Evolutionary conservation across 345 rosid species (phyloP).

Genomic region (Eutrema heterophyllum): DNA sequence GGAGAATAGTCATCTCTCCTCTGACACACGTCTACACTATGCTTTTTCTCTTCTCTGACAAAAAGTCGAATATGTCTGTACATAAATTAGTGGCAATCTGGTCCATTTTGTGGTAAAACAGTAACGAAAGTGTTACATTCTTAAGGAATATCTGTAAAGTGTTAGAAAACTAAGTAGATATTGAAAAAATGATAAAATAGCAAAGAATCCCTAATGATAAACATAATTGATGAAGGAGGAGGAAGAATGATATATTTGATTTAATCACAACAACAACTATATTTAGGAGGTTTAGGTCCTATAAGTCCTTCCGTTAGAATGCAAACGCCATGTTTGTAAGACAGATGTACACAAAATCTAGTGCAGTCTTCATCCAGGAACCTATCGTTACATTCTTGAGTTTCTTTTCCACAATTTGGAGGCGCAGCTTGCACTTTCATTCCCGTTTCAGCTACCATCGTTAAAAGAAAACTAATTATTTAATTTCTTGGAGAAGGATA

Average conservation of each 20-base stretch:
- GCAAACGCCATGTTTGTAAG: not conserved
- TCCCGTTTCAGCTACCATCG: not conserved
- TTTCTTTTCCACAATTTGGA: not conserved
- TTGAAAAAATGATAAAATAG: too few species aligned
- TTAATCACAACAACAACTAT: not conserved
- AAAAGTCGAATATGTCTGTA: too few species aligned
- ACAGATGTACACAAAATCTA: not conserved
- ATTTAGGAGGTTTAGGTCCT: not conserved
- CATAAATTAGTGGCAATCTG: too few species aligned
- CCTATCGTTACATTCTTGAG: not conserved
- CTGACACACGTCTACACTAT: too few species aligned
- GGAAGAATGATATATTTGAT: not conserved
- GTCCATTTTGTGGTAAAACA: too few species aligned
- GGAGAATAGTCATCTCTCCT: too few species aligned
- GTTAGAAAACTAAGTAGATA: too few species aligned
- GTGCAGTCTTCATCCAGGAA: not conserved
- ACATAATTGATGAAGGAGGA: not conserved
- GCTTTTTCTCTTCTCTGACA: too few species aligned
- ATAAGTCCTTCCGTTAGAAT: not conserved
- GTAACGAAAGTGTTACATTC: too few species aligned
- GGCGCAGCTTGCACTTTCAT: not conserved
- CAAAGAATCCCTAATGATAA: too few species aligned
- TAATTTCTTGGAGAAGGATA: not conserved
- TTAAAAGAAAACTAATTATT: not conserved
- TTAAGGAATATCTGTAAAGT: too few species aligned